Base-by-base conservation (phyloP, 2,329 filamentous ascomycete genomes). In the Pseudophaeomoniella oleicola region DNA sequence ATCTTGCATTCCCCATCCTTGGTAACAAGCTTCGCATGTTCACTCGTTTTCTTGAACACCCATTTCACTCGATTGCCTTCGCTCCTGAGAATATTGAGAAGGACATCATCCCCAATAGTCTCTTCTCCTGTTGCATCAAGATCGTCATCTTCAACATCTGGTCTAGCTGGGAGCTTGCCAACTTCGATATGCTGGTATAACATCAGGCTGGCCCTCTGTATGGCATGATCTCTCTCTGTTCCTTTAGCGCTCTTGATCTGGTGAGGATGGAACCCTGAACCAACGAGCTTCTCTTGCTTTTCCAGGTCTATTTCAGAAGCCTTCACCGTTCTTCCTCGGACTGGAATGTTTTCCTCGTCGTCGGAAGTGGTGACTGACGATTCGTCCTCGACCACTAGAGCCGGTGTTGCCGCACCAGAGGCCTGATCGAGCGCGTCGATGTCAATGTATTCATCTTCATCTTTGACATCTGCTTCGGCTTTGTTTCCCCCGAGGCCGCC, bases 401-500 rank as follows among this genome's bases (percentile, higher is more conserved):
- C 19, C 4, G 32, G 32, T 17, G 32, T 18, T 34, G 16, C 11
- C 5, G 10, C 6, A 17, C 16, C 14, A 34, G 18, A 9, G 18
- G 17, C 37, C 5, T 39, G 30, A 16, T 38, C 5, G 19, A 22
- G 15, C n/a, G 31, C 6, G 9, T 36, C 18, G 19, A n/a, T 16
- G 31, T 14, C 22, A n/a, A 16, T 12, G 15, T 39, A 33, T 11
- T 13, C 19, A 12, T 34, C 19, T 12, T 35, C 36, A 4, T 40
- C 41, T 10, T n/a, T 18, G 14, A 22, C 18, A 1, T 17, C 13
- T 6, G 17, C 6, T 3, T 16, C 3, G 18, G 16, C 19, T 5
- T 33, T 32, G n/a, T 5, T 27, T 9, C 22, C 16, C 17, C 75
- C 76, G 5, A 52, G 60, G 0, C 76, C 76, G 4, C 63, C 66